A percentile compares a stretch with the other conserved stretches of the same genome.
phyloP scores from a whole-genome alignment of 1,139 yeast species.

The Suhomyces ambrosiae region DNA sequence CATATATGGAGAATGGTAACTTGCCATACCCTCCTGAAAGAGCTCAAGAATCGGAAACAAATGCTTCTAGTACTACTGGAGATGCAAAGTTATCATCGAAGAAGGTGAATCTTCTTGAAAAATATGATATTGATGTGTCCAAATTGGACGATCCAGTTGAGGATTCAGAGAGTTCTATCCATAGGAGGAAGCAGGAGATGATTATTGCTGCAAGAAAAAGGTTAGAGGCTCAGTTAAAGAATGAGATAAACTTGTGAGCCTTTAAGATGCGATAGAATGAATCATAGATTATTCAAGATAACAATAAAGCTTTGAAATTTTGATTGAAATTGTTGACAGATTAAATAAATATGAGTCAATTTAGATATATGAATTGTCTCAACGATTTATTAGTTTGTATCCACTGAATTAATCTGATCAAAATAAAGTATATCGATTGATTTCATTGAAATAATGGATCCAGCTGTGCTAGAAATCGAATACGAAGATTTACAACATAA shows the following conservation, averaged over 20 bases:
- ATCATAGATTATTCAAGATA: no score
- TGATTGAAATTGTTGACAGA: no score
- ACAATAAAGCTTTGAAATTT: no score
- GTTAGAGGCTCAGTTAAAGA: slow-evolving; percentile 39
- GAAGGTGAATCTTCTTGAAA: slow-evolving; percentile 37
- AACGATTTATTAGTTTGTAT: no score
- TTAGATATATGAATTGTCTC: no score
- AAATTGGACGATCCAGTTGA: slow-evolving; percentile 19
- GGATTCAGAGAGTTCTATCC: slow-evolving; percentile 18
- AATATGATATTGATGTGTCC: slow-evolving; percentile 28
- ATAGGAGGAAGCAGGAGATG: slow-evolving; percentile 43
- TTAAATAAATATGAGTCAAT: no score
- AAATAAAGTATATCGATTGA: no score
- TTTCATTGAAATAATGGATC: no score
- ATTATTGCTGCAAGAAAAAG: slow-evolving; percentile 46
- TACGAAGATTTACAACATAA: no score
- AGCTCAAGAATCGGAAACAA: slow-evolving; percentile 3
- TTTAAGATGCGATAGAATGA: background rate
- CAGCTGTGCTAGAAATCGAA: no score
- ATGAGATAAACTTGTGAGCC: slow-evolving; percentile 24
- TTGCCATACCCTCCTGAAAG: slow-evolving; percentile 66
- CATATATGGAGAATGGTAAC: slow-evolving; percentile 61
- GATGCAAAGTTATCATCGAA: slow-evolving; percentile 1
- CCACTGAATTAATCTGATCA: no score
- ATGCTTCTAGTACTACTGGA: background rate